These are phyloP conservation scores for Lignosus rhinocerotis DNA, from an alignment of 1,284 basidiomycete species.

Conservation along the genomic window DNA sequence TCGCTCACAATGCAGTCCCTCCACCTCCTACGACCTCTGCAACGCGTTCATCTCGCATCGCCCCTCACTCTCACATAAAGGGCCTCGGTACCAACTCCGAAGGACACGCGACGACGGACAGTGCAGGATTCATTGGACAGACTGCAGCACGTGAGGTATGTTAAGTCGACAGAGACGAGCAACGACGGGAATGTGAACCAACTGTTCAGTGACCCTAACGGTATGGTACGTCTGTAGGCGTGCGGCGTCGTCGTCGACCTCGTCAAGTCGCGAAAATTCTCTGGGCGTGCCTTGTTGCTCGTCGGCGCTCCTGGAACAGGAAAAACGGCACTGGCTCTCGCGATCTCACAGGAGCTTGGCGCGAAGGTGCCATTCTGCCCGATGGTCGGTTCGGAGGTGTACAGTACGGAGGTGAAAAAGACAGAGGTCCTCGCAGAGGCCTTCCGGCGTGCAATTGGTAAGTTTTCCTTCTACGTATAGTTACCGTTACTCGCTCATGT, in stretches of 20 bases:
- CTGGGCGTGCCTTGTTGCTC: conserved; percentile 85
- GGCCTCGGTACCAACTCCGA: conserved; percentile 90
- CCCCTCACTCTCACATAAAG: conserved; percentile 94
- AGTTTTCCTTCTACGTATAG: conserved; percentile 31
- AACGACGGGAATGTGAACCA: not conserved
- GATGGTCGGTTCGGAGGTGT: conserved; percentile 98
- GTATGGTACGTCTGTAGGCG: conserved; percentile 51
- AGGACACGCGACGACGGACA: conserved; percentile 73
- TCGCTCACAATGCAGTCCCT: conserved; percentile 71
- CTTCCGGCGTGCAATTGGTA: conserved; percentile 94
- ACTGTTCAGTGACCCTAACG: conserved; percentile 1
- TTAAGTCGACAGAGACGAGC: not conserved
- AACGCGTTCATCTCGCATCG: conserved; percentile 82
- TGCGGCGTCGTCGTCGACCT: conserved; percentile 92
- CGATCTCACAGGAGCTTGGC: conserved; percentile 92
- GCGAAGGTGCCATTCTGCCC: conserved; percentile 97
- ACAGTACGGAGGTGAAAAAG: conserved; percentile 97
- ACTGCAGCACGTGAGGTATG: conserved; percentile 85
- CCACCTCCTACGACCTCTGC: conserved; percentile 62
- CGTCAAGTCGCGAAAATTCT: conserved; percentile 87
- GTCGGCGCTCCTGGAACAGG: conserved; percentile 93
- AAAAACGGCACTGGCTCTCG: conserved; percentile 94
- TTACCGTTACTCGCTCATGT: not conserved
- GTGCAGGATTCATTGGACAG: conserved; percentile 92
- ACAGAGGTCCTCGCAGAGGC: conserved; percentile 97